Percentiles rank a stretch among this genome's conserved stretches.
Conservation (phyloP, 306 rosid species). For the Glycyrrhiza uralensis region DNA sequence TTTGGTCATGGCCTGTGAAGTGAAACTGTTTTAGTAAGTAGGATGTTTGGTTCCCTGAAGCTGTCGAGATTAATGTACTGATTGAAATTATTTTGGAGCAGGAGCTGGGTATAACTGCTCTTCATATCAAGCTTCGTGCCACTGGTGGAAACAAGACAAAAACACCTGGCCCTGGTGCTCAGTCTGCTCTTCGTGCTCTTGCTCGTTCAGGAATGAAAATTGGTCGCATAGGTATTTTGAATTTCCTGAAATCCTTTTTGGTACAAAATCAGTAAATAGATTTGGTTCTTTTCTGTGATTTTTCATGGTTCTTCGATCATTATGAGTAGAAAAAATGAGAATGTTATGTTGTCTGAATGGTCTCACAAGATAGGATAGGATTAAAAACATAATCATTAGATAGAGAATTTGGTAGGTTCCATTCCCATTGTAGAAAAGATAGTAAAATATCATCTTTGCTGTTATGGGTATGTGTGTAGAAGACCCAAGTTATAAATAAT, state of each 20-base stretch:
- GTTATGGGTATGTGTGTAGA: too few relatives aligned
- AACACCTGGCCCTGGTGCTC: slow-evolving; percentile 95
- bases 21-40: background rate
- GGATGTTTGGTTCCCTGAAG: background rate
- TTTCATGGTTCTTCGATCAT: background rate
- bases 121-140: slow-evolving; percentile 82
- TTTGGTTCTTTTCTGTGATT: background rate
- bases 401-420: too few relatives aligned
- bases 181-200: slow-evolving; percentile 87
- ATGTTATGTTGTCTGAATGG: background rate
- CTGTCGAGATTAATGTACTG: background rate
- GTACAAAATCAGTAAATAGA: too few relatives aligned
- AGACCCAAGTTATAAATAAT: too few relatives aligned
- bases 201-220: slow-evolving; percentile 95
- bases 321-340: too few relatives aligned
- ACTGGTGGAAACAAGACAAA: slow-evolving; percentile 91
- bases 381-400: background rate
- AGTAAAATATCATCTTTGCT: too few relatives aligned
- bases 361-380: background rate
- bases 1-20: background rate
- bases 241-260: background rate
- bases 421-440: too few relatives aligned
- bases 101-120: slow-evolving; percentile 86
- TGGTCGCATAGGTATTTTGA: slow-evolving; percentile 75
- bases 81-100: slow-evolving; percentile 17